Percentiles rank a stretch among this genome's conserved stretches.
These are phyloP conservation scores for Fusarium xylarioides DNA, from an alignment of 2,329 filamentous ascomycete genomes.

Conservation along the genomic window DNA sequence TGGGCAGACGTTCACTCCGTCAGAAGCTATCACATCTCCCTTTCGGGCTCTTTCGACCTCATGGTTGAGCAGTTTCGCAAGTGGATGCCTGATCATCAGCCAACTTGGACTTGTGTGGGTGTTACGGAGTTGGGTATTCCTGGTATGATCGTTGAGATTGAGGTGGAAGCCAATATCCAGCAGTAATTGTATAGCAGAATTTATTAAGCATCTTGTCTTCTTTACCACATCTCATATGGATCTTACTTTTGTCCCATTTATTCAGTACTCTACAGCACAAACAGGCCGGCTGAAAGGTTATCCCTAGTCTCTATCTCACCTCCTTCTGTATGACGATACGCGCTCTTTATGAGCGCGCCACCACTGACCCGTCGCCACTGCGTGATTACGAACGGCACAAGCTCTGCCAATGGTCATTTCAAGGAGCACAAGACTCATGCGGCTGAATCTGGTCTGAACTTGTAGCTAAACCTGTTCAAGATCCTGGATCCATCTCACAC, in stretches of 20 bases:
- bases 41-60: slow-evolving; percentile 50
- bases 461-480: not conserved
- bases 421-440: not conserved
- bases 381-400: not conserved
- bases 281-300: not conserved
- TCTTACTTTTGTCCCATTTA: not conserved
- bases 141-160: slow-evolving; percentile 67
- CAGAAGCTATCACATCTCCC: slow-evolving; percentile 55
- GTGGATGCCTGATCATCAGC: slow-evolving; percentile 62
- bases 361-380: not conserved
- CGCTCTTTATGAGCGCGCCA: not conserved
- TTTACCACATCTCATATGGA: not conserved
- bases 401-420: not conserved
- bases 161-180: slow-evolving; percentile 56
- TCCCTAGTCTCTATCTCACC: not conserved
- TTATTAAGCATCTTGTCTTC: not conserved
- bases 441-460: not conserved
- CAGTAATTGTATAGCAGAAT: not conserved
- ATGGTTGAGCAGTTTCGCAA: slow-evolving; percentile 59
- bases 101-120: slow-evolving; percentile 63
- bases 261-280: not conserved
- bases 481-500: not conserved
- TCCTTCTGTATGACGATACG: not conserved
- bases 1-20: slow-evolving; percentile 64
- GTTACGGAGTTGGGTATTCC: slow-evolving; percentile 57